Conservation (phyloP, 192 early-diverging fungal genomes). For the Mortierella antarctica region DNA sequence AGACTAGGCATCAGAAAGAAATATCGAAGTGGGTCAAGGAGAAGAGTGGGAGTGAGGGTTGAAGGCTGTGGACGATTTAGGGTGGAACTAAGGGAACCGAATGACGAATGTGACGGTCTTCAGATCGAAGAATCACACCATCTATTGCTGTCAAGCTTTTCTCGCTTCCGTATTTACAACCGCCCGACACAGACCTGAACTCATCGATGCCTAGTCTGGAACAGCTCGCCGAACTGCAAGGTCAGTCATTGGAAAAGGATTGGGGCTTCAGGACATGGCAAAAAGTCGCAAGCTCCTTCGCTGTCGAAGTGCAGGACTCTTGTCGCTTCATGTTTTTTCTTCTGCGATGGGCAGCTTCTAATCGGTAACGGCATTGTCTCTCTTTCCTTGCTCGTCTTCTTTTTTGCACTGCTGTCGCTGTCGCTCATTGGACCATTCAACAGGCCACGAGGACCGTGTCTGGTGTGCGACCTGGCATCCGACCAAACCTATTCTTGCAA, state of each 20-base stretch:
- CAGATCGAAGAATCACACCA: too few relatives aligned
- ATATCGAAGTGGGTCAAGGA: too few relatives aligned
- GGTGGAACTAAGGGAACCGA: too few relatives aligned
- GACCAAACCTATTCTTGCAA: slow-evolving; percentile 75
- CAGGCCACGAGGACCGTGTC: slow-evolving; percentile 85
- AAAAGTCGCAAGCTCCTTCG: neutral
- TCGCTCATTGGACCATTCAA: neutral
- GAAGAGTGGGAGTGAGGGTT: too few relatives aligned
- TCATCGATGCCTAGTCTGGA: slow-evolving; percentile 59
- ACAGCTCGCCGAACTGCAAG: slow-evolving; percentile 69
- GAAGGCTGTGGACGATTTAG: too few relatives aligned
- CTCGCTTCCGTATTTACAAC: neutral
- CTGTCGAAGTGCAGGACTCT: neutral
- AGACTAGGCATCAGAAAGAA: too few relatives aligned
- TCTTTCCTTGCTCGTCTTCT: slow-evolving; percentile 2
- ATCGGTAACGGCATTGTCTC: neutral
- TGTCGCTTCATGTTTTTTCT: neutral
- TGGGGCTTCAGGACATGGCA: neutral
- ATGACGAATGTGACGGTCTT: too few relatives aligned
- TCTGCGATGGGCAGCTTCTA: neutral
- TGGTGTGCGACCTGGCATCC: slow-evolving; percentile 92
- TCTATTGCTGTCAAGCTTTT: too few relatives aligned
- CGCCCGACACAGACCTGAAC: neutral
- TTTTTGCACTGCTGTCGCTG: neutral
- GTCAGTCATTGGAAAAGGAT: slow-evolving; percentile 29